These are phyloP conservation scores for Capsicum chinense DNA, from an alignment of 257 asterid species.

Conservation along the genomic window DNA sequence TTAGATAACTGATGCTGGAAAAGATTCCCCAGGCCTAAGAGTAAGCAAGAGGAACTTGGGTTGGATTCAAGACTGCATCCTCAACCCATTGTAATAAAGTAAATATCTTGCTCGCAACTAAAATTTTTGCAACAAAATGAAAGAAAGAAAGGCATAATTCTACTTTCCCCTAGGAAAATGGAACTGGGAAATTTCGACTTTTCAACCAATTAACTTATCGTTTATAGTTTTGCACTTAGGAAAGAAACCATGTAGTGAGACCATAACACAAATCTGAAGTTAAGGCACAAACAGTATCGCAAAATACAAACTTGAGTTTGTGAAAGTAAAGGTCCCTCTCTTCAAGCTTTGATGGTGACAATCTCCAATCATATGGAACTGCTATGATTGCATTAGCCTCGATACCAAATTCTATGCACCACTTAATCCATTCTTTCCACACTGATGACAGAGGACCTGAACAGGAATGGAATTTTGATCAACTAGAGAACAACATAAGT, in stretches of 20 bases:
- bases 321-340: constrained; percentile 98
- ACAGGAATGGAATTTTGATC: constrained; percentile 29
- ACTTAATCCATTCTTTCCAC: constrained; percentile 99
- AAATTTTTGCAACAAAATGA: not conserved
- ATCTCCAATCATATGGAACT: constrained; percentile 97
- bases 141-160: constrained; percentile 7
- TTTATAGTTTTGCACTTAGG: not conserved
- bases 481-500: constrained; percentile 7
- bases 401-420: constrained; percentile 99
- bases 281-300: constrained; percentile 21
- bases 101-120: not conserved
- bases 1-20: not conserved
- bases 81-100: constrained; percentile 14
- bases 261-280: constrained; percentile 6
- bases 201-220: not conserved
- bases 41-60: not conserved
- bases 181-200: not conserved
- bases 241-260: not conserved
- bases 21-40: not conserved
- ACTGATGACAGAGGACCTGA: constrained; percentile 99
- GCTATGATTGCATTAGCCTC: constrained; percentile 98
- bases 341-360: constrained; percentile 94
- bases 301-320: constrained; percentile 74
- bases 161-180: constrained; percentile 21
- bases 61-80: constrained; percentile 5